Conservation (phyloP, 192 early-diverging fungal genomes). For the Entomortierella chlamydospora region DNA sequence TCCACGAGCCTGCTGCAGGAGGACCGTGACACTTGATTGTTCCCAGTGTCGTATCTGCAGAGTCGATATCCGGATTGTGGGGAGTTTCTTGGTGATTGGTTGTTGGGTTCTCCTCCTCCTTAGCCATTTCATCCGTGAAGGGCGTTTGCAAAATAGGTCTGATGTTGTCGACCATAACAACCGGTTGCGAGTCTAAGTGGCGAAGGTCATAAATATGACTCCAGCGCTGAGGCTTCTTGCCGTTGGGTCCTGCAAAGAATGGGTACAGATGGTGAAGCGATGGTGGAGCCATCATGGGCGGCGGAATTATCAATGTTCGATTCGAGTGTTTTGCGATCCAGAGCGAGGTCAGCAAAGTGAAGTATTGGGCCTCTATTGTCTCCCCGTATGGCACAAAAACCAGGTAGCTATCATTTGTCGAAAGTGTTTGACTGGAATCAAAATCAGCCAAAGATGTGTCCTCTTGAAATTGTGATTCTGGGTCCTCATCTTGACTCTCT, state of each 20-base stretch:
- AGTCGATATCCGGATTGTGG: not conserved
- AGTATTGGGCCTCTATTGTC: slow-evolving; percentile 48
- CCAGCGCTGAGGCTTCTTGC: slow-evolving; percentile 43
- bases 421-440: slow-evolving; percentile 22
- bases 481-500: not conserved
- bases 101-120: slow-evolving; percentile 35
- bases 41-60: not conserved
- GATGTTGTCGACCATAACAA: slow-evolving; percentile 17
- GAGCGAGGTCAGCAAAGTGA: slow-evolving; percentile 30
- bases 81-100: slow-evolving; percentile 16
- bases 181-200: slow-evolving; percentile 7
- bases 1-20: slow-evolving; percentile 39
- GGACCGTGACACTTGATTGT: slow-evolving; percentile 42
- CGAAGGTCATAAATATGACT: slow-evolving; percentile 39
- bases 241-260: slow-evolving; percentile 23
- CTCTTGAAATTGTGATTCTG: not conserved
- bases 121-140: slow-evolving; percentile 39
- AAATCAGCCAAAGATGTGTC: slow-evolving; percentile 21
- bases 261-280: slow-evolving; percentile 27
- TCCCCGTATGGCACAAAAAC: slow-evolving; percentile 44
- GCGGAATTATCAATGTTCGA: slow-evolving; percentile 37
- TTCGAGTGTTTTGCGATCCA: slow-evolving; percentile 53
- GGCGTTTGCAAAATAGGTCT: slow-evolving; percentile 34
- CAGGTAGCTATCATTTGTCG: slow-evolving; percentile 20
- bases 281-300: slow-evolving; percentile 46